Base-by-base conservation (phyloP, 805 yeast genomes). In the Starmerella floricola region DNA sequence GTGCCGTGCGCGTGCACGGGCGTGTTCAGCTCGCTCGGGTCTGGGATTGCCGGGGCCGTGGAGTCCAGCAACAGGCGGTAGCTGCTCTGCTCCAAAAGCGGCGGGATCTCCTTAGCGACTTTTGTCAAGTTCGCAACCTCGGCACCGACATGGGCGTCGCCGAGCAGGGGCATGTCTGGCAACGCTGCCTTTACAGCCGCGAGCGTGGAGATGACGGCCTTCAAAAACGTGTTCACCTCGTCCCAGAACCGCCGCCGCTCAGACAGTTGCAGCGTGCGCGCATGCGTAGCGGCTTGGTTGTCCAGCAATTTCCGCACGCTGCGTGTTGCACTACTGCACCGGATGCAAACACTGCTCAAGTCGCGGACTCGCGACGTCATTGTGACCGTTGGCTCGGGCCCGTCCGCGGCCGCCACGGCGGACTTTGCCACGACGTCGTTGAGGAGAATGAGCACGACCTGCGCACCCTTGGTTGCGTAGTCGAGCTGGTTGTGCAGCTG, bases 21-120 rank as follows among this genome's bases (percentile, higher is more conserved):
- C 6, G 38, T 30, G 30, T 16, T 26, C 17, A 28, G 35, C 17
- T 21, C 30, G 30, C 31, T 19, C 8, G 34, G 31, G n/a, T 23
- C 38, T 15, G 38, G 16, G 6, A 24, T 10, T 4, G 31, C 24
- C 23, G 26, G 32, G 1, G 19, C 44, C 6, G 13, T 15, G 10
- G 40, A 17, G 12, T 51, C 55, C 40, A 53, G 46, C n/a, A 51
- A 31, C 18, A 48, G 42, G 23, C 55, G 63, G 56, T 69, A 73
- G 15, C 78, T 66, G 45, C 80, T 74, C 31, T 71, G 67, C 57
- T 87, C 95, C 33, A 87, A 63, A 52, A 83, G 68, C n/a, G 84
- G 77, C 0, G 96, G 86, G 13, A 88, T 80, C 55, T 88, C 97
- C 55, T 88, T 88, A 3, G 95, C 84, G 3, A 87, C 81, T 50